Evolutionary conservation across 2,329 filamentous ascomycete genomes (phyloP).

Genomic region (Trichophyton simii): DNA sequence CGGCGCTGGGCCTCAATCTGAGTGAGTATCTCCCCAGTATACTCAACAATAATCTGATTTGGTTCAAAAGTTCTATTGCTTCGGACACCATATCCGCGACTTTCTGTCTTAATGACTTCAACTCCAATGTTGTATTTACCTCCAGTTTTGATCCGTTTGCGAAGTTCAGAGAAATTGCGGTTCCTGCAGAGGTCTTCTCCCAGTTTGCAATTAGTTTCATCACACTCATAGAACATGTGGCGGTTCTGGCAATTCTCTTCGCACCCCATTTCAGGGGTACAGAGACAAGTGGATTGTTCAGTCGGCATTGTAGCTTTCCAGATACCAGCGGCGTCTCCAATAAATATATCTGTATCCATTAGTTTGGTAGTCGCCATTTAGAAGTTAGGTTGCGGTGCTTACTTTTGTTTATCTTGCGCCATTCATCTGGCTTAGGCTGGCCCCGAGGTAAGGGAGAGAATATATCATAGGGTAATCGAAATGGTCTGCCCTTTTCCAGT

Average conservation of each 20-base stretch:
- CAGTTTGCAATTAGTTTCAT: conserved; percentile 74
- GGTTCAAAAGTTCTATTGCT: conserved; percentile 77
- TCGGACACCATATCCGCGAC: conserved; percentile 83
- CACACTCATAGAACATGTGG: conserved; percentile 96
- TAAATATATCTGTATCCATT: conserved; percentile 63
- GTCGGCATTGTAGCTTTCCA: conserved; percentile 70
- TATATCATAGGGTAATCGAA: conserved; percentile 78
- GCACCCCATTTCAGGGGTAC: conserved; percentile 65
- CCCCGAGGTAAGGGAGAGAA: conserved; percentile 77
- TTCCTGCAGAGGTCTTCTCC: conserved; percentile 67
- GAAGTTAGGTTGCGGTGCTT: conserved; percentile 26
- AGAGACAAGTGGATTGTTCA: conserved; percentile 67
- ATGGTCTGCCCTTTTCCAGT: conserved; percentile 62
- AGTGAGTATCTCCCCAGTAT: conserved; percentile 94
- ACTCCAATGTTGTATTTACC: conserved; percentile 86
- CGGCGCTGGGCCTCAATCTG: conserved; percentile 84
- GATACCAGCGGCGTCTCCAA: conserved; percentile 65
- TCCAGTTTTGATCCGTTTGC: conserved; percentile 59
- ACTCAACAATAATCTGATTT: conserved; percentile 95
- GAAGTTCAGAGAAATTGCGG: conserved; percentile 71
- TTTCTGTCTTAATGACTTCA: conserved; percentile 80
- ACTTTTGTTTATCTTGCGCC: conserved; percentile 87
- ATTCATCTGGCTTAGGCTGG: conserved; percentile 85
- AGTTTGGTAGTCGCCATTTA: neutral
- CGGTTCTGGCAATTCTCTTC: conserved; percentile 85